Conservation (phyloP, 1,139 yeast species). For the Pneumocystis jirovecii region DNA sequence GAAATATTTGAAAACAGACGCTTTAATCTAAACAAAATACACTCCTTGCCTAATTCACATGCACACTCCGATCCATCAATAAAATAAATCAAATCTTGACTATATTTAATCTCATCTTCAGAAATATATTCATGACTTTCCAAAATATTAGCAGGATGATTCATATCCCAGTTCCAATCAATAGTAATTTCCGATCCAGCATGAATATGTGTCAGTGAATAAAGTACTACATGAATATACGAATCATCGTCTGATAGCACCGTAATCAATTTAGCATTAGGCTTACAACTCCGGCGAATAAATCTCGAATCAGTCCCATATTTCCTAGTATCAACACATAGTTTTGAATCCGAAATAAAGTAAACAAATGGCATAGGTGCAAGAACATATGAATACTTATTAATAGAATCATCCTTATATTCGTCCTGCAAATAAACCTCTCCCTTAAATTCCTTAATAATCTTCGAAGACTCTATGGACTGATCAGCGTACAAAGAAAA, state of each 20-base stretch:
- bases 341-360: conserved; percentile 35
- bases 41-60: conserved; percentile 10
- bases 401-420: conserved; percentile 49
- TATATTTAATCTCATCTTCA: conserved; percentile 4
- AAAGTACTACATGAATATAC: conserved; percentile 41
- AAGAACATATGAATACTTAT: conserved; percentile 72
- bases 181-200: conserved; percentile 55
- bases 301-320: conserved; percentile 68
- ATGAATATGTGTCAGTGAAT: conserved; percentile 42
- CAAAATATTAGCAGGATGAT: conserved; percentile 56
- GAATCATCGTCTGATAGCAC: conserved; percentile 33
- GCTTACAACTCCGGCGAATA: conserved; percentile 56
- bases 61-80: conserved; percentile 9
- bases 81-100: conserved; percentile 4
- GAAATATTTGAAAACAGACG: conserved; percentile 2
- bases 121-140: conserved; percentile 2
- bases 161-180: conserved; percentile 77
- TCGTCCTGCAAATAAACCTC: conserved; percentile 50
- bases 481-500: conserved; percentile 44
- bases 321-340: conserved; percentile 64
- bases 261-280: conserved; percentile 55
- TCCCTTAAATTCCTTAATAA: conserved; percentile 55
- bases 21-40: conserved; percentile 9
- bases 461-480: conserved; percentile 35
- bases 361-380: conserved; percentile 69